Evolutionary conservation across 2,329 filamentous ascomycete species (phyloP).

Genomic region (Colletotrichum theobromicola): DNA sequence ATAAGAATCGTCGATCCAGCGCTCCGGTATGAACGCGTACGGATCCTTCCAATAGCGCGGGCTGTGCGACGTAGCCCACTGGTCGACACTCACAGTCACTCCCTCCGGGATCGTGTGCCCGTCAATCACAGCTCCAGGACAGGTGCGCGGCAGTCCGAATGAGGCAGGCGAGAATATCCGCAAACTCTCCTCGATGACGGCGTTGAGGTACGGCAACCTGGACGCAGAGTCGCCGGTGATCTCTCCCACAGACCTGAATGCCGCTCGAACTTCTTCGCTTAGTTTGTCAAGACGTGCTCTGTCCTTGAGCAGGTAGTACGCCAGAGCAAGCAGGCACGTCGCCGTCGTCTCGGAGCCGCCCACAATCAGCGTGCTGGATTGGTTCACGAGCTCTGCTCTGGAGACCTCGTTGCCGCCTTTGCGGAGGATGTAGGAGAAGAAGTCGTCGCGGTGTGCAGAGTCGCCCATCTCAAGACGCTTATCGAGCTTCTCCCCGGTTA

Average conservation of each 20-base stretch:
- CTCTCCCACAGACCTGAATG: not conserved
- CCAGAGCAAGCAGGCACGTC: not conserved
- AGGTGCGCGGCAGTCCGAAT: not conserved
- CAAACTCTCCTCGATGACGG: not conserved
- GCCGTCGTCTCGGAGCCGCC: not conserved
- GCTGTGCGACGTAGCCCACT: not conserved
- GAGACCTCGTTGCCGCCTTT: not conserved
- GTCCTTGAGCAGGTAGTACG: not conserved
- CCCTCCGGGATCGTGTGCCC: not conserved
- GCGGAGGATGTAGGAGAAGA: not conserved
- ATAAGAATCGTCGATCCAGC: not conserved
- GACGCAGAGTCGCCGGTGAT: not conserved
- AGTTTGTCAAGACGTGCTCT: not conserved
- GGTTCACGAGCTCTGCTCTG: not conserved
- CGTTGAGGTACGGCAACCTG: not conserved
- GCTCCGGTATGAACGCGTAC: not conserved
- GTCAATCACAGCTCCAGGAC: not conserved
- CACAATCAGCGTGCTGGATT: not conserved
- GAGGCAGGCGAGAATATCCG: not conserved
- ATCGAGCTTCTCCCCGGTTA: not conserved
- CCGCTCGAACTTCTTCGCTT: not conserved
- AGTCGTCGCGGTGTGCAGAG: not conserved
- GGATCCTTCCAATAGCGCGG: not conserved
- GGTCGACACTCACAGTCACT: not conserved
- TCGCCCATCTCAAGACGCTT: not conserved